A percentile compares a stretch with the other conserved stretches of the same genome.
phyloP scores from a whole-genome alignment of 495 filamentous ascomycete genomes.

The Aspergillus biplanus region DNA sequence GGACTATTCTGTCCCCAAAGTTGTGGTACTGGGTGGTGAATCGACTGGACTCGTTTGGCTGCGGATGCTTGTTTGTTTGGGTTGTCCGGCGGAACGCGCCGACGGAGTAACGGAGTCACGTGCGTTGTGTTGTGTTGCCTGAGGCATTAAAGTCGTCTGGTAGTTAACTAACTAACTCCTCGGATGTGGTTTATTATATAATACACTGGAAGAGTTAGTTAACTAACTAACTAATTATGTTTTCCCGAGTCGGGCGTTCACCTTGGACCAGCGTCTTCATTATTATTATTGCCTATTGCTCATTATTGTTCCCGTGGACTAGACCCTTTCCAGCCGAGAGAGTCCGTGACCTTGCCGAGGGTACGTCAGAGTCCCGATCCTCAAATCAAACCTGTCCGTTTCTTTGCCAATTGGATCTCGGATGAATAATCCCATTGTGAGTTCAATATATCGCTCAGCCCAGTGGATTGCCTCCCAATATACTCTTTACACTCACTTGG shows the following conservation, averaged over 20 bases:
- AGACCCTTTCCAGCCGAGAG: slow-evolving; percentile 4
- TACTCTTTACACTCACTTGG: slow-evolving; percentile 10
- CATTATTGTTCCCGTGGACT: neutral
- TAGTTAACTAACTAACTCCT: too few species aligned
- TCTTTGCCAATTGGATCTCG: slow-evolving; percentile 13
- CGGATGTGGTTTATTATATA: neutral
- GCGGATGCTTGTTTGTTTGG: slow-evolving; percentile 37
- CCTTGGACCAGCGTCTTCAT: too few species aligned
- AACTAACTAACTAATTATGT: too few species aligned
- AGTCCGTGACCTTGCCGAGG: slow-evolving; percentile 24
- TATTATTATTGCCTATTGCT: neutral
- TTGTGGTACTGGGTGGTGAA: neutral
- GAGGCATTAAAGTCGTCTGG: neutral
- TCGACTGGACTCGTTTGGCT: too few species aligned
- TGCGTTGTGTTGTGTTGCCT: slow-evolving; percentile 5
- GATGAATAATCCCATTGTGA: slow-evolving; percentile 16
- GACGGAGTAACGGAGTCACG: slow-evolving; percentile 26
- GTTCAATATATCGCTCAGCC: slow-evolving; percentile 2
- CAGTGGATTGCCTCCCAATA: slow-evolving; percentile 16
- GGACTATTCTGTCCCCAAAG: neutral
- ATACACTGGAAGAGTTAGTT: too few species aligned
- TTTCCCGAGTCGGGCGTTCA: too few species aligned
- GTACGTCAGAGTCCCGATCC: slow-evolving; percentile 27
- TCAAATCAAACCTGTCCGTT: neutral
- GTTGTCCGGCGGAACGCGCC: slow-evolving; percentile 31